Base-by-base conservation (phyloP, 495 filamentous ascomycete species). In the Penicillium odoratum region DNA sequence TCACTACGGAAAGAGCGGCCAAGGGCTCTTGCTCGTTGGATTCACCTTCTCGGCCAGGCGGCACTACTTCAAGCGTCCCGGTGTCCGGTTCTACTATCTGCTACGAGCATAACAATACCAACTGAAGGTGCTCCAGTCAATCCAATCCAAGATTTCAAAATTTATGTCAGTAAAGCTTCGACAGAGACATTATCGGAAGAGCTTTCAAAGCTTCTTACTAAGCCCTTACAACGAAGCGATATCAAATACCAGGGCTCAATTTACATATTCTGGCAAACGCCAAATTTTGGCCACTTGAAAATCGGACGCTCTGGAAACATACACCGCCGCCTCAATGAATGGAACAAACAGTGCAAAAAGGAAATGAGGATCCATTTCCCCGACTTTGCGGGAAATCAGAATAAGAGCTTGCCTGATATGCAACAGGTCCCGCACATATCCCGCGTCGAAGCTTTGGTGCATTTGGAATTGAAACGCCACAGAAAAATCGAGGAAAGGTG, bases 271-370 rank as follows among this genome's bases (percentile, higher is more conserved):
- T 63, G 55, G 55, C 52, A 58, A 26, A 51, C 30, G 7, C 46
- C 51, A 33, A 65, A 65, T n/a, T 65, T 65, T 47, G 63, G 59
- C 28, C 51, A 55, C 25, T 21, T 63, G 31, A 62, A 63, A 38
- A 65, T 65, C 25, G 63, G 63, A 8, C 33, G 46, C n/a, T 55
- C 63, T 1, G 5, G 5, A 15, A 42, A 50, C 29, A 16, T 57
- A 26, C 15, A 4, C 29, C 15, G 30, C 26, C 60, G 63, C 21
- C 51, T 65, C 9, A 15, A 48, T 5, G 11, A 48, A 38, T 65
- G 63, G 63, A 54, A 59, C 28, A 59, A 45, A 25, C 25, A 55
- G 42, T 63, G 63, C 44, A 53, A 57, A 26, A 58, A 56, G 34
- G 34, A 18, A 25, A 52, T 55, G 58, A 33, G 43, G 31, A n/a